Percentiles rank a stretch among this genome's conserved stretches.
Conservation (phyloP, 768 basidiomycete genomes). For the Mycena galericulata region DNA sequence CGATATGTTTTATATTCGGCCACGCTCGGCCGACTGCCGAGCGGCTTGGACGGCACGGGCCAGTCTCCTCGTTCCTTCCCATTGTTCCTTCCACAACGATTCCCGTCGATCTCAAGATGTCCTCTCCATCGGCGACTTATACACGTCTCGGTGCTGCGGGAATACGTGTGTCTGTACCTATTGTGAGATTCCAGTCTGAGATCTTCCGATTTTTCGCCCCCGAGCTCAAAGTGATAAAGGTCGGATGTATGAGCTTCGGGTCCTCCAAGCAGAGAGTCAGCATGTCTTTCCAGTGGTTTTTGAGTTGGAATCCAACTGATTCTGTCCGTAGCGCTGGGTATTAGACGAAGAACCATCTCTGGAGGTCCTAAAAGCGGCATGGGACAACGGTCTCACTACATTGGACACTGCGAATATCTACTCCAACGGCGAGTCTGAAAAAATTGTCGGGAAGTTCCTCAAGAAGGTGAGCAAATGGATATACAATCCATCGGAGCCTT, state of each 20-base stretch:
- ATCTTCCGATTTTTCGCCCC: background rate
- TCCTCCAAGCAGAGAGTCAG: slow-evolving; percentile 32
- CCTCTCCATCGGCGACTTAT: slow-evolving; percentile 5
- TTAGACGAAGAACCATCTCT: slow-evolving; percentile 58
- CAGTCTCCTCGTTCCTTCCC: too few relatives aligned
- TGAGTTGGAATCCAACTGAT: too few relatives aligned
- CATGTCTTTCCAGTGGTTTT: background rate
- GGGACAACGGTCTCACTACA: slow-evolving; percentile 50
- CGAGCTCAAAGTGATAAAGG: slow-evolving; percentile 14
- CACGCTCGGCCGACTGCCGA: too few relatives aligned
- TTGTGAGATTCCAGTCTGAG: background rate
- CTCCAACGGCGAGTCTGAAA: slow-evolving; percentile 53
- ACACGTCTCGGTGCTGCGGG: slow-evolving; percentile 17
- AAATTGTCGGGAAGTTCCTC: slow-evolving; percentile 56
- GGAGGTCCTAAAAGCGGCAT: slow-evolving; percentile 61
- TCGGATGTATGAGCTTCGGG: slow-evolving; percentile 43
- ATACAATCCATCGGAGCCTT: too few relatives aligned
- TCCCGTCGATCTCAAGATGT: slow-evolving; percentile 2
- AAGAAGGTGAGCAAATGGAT: slow-evolving; percentile 39
- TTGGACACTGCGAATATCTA: slow-evolving; percentile 55
- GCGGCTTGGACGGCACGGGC: too few relatives aligned
- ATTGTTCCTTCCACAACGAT: too few relatives aligned
- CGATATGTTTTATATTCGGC: too few relatives aligned
- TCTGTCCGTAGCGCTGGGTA: slow-evolving; percentile 58
- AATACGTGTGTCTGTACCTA: slow-evolving; percentile 16